These are phyloP conservation scores for Ostreobium quekettii DNA, from an alignment of 139 green algal species.

Conservation along the genomic window DNA sequence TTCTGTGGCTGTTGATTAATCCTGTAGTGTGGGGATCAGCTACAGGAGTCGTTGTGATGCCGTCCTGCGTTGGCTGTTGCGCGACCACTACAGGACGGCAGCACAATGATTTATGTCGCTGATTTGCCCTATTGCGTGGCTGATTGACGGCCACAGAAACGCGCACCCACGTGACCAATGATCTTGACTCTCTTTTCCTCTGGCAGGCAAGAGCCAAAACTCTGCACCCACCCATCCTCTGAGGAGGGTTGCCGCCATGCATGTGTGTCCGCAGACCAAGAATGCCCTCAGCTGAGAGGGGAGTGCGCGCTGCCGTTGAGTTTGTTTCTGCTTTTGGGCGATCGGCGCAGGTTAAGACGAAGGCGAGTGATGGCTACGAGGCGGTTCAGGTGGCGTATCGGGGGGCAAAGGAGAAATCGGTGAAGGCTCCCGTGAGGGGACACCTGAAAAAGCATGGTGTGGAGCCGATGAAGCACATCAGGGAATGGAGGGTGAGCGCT, in stretches of 20 bases:
- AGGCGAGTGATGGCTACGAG: constrained; percentile 86
- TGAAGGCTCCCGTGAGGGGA: constrained; percentile 88
- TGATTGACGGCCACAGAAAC: no score
- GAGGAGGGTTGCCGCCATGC: not conserved
- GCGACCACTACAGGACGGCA: no score
- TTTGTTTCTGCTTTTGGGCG: no score
- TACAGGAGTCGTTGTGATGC: no score
- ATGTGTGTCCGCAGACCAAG: not conserved
- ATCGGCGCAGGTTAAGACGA: constrained; percentile 83
- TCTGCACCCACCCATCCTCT: not conserved
- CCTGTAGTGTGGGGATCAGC: no score
- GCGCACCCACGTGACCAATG: no score
- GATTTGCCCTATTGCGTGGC: no score
- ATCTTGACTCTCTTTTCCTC: not conserved
- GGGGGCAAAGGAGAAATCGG: constrained; percentile 56
- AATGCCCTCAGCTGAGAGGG: no score
- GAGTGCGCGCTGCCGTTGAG: no score
- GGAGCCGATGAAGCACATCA: constrained; percentile 66
- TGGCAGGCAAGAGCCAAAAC: not conserved
- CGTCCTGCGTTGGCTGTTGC: no score
- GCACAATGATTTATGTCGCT: no score
- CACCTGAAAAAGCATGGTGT: constrained; percentile 82
- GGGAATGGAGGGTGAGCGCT: constrained; percentile 79
- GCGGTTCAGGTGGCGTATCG: constrained; percentile 80
- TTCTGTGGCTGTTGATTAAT: no score